Conservation (phyloP, 2,329 filamentous ascomycete species). For the Massarina eburnea region DNA sequence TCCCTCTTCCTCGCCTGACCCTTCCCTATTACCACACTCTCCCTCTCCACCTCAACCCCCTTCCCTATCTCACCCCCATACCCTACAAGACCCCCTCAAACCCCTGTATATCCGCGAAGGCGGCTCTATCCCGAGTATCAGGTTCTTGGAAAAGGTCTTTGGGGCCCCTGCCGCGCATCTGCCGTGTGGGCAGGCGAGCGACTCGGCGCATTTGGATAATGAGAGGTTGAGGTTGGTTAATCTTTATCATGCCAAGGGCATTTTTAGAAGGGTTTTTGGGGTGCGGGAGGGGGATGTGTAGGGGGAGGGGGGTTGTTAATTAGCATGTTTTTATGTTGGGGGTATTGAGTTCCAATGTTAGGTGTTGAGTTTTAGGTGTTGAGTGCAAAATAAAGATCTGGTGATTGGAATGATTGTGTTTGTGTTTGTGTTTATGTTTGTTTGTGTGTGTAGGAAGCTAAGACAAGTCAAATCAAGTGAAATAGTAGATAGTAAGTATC, state of each 20-base stretch:
- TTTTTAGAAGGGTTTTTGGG: slow-evolving; percentile 83
- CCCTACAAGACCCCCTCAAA: slow-evolving; percentile 44
- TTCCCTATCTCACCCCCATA: slow-evolving; percentile 8
- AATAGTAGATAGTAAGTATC: no score
- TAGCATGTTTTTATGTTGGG: no score
- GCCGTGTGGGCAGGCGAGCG: slow-evolving; percentile 92
- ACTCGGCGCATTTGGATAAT: slow-evolving; percentile 92
- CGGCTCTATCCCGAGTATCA: slow-evolving; percentile 89
- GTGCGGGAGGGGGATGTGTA: slow-evolving; percentile 39
- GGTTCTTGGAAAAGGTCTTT: slow-evolving; percentile 94
- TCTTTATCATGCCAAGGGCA: slow-evolving; percentile 85
- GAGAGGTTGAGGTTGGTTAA: slow-evolving; percentile 88
- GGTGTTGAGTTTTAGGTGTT: no score
- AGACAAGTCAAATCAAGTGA: no score
- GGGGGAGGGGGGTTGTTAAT: not conserved
- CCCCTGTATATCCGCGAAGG: slow-evolving; percentile 95
- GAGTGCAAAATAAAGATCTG: no score
- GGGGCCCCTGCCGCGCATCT: slow-evolving; percentile 86
- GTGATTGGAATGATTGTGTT: no score
- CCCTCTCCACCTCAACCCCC: not conserved
- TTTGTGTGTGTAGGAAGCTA: no score
- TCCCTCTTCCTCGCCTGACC: not conserved
- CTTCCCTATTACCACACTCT: not conserved
- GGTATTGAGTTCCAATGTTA: no score
- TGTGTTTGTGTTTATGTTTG: no score